phyloP scores from a whole-genome alignment of 768 basidiomycete species.

The Trametes elegans region DNA sequence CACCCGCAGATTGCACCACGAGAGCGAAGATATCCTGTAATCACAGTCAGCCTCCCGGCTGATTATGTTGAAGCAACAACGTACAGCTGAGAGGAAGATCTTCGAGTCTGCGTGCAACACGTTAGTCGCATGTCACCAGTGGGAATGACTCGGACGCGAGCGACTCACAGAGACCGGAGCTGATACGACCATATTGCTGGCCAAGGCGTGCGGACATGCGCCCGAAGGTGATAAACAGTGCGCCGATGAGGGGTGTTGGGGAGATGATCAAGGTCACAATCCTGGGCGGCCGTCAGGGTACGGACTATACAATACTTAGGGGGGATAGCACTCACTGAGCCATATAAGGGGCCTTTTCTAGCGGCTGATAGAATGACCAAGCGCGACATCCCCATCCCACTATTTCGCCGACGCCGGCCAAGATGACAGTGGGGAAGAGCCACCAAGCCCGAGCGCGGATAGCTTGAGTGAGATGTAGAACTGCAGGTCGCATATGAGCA shows the following conservation, averaged over 20 bases:
- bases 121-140: too few species aligned
- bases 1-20: not conserved
- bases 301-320: too few species aligned
- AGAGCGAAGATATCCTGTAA: not conserved
- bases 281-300: not conserved
- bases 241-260: constrained; percentile 56
- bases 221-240: constrained; percentile 52
- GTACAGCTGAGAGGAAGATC: not conserved
- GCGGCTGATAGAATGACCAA: constrained; percentile 31
- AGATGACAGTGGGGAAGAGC: constrained; percentile 32
- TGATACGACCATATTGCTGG: constrained; percentile 46
- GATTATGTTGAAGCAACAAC: not conserved
- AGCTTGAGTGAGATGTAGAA: constrained; percentile 29
- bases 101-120: not conserved
- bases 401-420: constrained; percentile 33
- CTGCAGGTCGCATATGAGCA: too few species aligned
- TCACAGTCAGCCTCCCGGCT: not conserved
- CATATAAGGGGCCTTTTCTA: constrained; percentile 32
- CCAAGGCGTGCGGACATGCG: constrained; percentile 45
- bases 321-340: constrained; percentile 37
- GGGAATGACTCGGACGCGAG: too few species aligned
- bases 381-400: constrained; percentile 37
- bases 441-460: constrained; percentile 33
- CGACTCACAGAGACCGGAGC: constrained; percentile 28
- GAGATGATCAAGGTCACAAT: constrained; percentile 11